Conservation (phyloP, 805 yeast genomes). For the Lachancea fermentati region DNA sequence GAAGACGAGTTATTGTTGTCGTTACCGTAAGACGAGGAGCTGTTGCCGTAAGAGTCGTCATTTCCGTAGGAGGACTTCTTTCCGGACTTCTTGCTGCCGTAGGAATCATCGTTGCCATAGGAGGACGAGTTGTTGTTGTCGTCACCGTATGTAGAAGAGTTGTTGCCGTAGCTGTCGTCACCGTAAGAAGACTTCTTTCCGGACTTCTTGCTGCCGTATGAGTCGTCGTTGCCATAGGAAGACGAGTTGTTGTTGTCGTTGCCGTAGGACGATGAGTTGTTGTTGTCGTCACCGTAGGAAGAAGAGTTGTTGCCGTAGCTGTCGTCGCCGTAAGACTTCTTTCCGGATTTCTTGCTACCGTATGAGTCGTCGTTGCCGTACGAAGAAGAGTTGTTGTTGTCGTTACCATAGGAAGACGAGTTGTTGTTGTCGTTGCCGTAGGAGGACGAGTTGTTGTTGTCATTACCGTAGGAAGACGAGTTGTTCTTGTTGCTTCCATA, state of each 20-base stretch:
- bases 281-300: constrained; percentile 14
- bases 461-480: constrained; percentile 10
- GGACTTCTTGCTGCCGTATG: constrained; percentile 22
- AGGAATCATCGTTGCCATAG: constrained; percentile 17
- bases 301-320: constrained; percentile 14
- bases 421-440: constrained; percentile 26
- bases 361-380: constrained; percentile 19
- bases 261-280: constrained; percentile 12
- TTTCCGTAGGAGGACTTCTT: constrained; percentile 23
- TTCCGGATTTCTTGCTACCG: constrained; percentile 24
- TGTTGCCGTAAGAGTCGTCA: constrained; percentile 30
- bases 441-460: constrained; percentile 23
- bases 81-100: constrained; percentile 20
- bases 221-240: constrained; percentile 18
- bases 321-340: constrained; percentile 27
- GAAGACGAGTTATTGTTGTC: constrained; percentile 12
- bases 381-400: constrained; percentile 14
- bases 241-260: constrained; percentile 17
- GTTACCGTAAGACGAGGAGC: constrained; percentile 21
- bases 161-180: constrained; percentile 10
- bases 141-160: constrained; percentile 20
- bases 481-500: constrained; percentile 20
- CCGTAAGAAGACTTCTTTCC: constrained; percentile 22
- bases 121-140: constrained; percentile 14
- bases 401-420: constrained; percentile 18